Evolutionary conservation across 148 eudicot genomes (phyloP).

Genomic region (Fagopyrum esculentum): DNA sequence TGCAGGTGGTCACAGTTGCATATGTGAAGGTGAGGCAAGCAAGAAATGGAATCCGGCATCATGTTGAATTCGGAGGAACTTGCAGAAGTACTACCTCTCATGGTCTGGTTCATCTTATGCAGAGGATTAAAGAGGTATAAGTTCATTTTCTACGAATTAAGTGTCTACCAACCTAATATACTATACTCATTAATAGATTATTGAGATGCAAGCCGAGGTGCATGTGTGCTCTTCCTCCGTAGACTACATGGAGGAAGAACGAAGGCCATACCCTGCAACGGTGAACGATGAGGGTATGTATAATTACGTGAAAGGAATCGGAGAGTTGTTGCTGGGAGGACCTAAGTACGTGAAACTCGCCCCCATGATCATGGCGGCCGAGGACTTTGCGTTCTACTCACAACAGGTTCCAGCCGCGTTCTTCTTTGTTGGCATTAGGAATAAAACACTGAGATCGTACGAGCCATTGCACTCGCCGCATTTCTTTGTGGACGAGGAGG

Average conservation of each 20-base stretch:
- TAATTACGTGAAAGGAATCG: constrained; percentile 40
- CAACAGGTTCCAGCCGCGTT: constrained; percentile 60
- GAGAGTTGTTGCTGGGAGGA: constrained; percentile 40
- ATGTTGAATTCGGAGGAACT: constrained; percentile 74
- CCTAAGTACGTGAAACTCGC: constrained; percentile 35
- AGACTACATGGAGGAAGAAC: constrained; percentile 30
- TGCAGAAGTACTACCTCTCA: constrained; percentile 72
- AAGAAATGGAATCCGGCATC: constrained; percentile 32
- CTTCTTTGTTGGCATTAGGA: constrained; percentile 57
- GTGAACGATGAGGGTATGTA: constrained; percentile 49
- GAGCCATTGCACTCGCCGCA: constrained; percentile 42
- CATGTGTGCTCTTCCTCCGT: constrained; percentile 47
- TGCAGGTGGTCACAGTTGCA: constrained; percentile 79
- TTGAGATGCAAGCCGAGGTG: constrained; percentile 48
- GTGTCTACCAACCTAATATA: too few relatives aligned
- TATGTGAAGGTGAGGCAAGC: constrained; percentile 45
- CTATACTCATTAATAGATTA: constrained; percentile 29
- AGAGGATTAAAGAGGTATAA: constrained; percentile 68
- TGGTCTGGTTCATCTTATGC: constrained; percentile 49
- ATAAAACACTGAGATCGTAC: constrained; percentile 44
- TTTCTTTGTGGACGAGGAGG: constrained; percentile 72
- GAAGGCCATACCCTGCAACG: constrained; percentile 54
- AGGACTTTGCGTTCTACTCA: constrained; percentile 83
- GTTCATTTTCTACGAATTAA: too few relatives aligned
- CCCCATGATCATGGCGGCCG: constrained; percentile 62